A percentile compares a stretch with the other conserved stretches of the same genome.
Conservation (phyloP, 495 filamentous ascomycete species). For the Penicillium pulvis region DNA sequence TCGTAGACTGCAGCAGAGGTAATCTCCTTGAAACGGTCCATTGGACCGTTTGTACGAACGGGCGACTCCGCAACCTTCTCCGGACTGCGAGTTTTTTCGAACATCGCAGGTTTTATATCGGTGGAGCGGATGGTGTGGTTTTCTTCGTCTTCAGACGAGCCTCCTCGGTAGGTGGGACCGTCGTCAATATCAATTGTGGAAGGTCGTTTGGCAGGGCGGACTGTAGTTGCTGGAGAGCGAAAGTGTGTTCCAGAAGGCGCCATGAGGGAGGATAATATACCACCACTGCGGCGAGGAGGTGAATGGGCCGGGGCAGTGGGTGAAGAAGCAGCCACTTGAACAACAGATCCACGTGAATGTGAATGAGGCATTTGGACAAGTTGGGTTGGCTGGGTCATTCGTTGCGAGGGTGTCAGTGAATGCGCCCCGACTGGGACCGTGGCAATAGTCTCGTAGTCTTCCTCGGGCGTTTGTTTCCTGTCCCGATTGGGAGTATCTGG, state of each 20-base stretch:
- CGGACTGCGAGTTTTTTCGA: slow-evolving; percentile 45
- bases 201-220: slow-evolving; percentile 37
- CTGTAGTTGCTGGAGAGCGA: slow-evolving; percentile 50
- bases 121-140: slow-evolving; percentile 42
- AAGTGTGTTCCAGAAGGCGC: slow-evolving; percentile 79
- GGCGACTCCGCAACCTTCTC: slow-evolving; percentile 45
- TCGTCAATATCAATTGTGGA: slow-evolving; percentile 55
- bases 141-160: slow-evolving; percentile 59
- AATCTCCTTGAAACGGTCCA: slow-evolving; percentile 52
- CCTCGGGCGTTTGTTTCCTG: slow-evolving; percentile 43
- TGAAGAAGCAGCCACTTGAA: slow-evolving; percentile 87
- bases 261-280: slow-evolving; percentile 60
- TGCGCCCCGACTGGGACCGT: slow-evolving; percentile 57
- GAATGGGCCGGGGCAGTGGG: slow-evolving; percentile 58
- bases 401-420: slow-evolving; percentile 42
- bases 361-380: slow-evolving; percentile 49
- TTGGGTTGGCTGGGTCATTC: slow-evolving; percentile 73
- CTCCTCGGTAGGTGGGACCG: slow-evolving; percentile 57
- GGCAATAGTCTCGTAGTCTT: slow-evolving; percentile 58
- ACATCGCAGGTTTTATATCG: slow-evolving; percentile 73
- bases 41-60: slow-evolving; percentile 23
- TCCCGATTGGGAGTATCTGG: slow-evolving; percentile 52
- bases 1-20: slow-evolving; percentile 50
- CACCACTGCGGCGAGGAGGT: slow-evolving; percentile 45
- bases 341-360: slow-evolving; percentile 44